These are phyloP conservation scores for Fragilaria crotonensis DNA, from an alignment of 108 stramenopile species.

Conservation along the genomic window DNA sequence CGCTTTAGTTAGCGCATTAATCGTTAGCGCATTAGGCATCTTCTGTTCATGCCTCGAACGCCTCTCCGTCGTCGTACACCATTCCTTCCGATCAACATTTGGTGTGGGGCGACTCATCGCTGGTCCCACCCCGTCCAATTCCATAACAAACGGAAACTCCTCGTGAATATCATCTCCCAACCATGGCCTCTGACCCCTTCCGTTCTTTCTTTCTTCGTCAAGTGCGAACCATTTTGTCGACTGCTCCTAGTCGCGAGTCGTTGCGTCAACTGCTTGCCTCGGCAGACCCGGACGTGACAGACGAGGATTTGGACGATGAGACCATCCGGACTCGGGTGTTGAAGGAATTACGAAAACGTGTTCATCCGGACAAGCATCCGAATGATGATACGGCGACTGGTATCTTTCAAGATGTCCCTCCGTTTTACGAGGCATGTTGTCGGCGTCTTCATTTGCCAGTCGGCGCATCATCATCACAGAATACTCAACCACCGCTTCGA, in stretches of 20 bases:
- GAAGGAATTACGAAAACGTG: background rate
- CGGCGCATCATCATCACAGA: no score
- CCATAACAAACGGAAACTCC: no score
- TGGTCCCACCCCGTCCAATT: no score
- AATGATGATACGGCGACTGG: background rate
- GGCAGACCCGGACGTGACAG: background rate
- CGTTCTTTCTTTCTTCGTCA: background rate
- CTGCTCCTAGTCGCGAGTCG: background rate
- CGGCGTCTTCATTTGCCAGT: background rate
- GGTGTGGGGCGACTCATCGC: no score
- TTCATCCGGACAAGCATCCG: slow-evolving; percentile 8
- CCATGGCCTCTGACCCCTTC: background rate
- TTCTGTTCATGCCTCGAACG: no score
- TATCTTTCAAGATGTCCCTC: slow-evolving; percentile 4
- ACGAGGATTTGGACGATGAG: background rate
- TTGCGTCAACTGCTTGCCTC: background rate
- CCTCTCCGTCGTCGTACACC: no score
- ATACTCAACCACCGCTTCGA: no score
- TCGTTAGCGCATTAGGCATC: no score
- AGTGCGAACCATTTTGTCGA: background rate
- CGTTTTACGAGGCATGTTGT: slow-evolving; percentile 3
- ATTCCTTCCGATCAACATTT: no score
- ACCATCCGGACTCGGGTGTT: background rate
- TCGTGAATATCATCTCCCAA: no score
- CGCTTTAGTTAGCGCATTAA: no score